Percentiles rank a stretch among this genome's conserved stretches.
phyloP scores from a whole-genome alignment of 1,284 basidiomycete genomes.

The Ceratobasidium sp. region DNA sequence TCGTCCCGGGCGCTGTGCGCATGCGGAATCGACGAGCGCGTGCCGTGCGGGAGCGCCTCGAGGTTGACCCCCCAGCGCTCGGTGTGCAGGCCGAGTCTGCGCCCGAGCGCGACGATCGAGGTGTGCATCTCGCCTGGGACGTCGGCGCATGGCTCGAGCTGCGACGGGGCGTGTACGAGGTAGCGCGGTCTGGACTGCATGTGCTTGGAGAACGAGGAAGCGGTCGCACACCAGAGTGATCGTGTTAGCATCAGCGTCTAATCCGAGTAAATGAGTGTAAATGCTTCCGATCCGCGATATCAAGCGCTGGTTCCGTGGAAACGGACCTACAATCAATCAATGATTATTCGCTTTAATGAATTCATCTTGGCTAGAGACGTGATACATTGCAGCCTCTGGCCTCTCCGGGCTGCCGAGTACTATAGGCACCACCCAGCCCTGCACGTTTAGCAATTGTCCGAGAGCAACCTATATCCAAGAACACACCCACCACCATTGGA shows the following conservation, averaged over 20 bases:
- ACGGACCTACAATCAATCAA: conserved; percentile 26
- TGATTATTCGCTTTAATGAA: conserved; percentile 20
- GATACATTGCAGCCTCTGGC: background rate
- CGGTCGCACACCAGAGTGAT: conserved; percentile 2
- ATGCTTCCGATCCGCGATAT: background rate
- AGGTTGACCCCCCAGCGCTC: conserved; percentile 48
- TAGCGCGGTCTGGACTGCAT: background rate
- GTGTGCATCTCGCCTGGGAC: conserved; percentile 42
- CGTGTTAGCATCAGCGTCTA: conserved; percentile 8
- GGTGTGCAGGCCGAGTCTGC: conserved; percentile 17
- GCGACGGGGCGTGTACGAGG: conserved; percentile 9
- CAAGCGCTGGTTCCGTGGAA: conserved; percentile 19
- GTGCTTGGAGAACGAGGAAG: background rate
- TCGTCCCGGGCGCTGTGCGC: conserved; percentile 49
- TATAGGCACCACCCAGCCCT: background rate
- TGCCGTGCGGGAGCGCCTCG: conserved; percentile 49
- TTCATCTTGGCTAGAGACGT: background rate
- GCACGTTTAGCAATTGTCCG: background rate
- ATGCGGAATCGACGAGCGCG: conserved; percentile 48
- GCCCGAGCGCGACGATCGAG: conserved; percentile 4
- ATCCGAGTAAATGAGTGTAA: conserved; percentile 3
- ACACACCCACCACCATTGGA: background rate
- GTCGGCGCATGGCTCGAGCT: conserved; percentile 12
- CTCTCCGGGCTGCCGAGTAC: background rate
- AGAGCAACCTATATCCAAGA: background rate